Evolutionary conservation across 1,284 basidiomycete species (phyloP).

Genomic region (Leccinum angustisporum): DNA sequence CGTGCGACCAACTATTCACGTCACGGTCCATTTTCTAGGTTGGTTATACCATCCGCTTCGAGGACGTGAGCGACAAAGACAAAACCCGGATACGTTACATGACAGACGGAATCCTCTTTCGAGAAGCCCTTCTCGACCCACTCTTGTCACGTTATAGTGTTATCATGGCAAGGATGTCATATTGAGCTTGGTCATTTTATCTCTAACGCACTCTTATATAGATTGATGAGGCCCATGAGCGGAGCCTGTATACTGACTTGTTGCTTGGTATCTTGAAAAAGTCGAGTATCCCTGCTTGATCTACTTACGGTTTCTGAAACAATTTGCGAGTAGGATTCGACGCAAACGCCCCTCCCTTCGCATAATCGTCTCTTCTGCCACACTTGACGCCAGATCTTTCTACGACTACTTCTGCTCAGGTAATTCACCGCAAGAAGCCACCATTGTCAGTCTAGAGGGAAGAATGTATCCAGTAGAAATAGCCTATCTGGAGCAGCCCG

Average conservation of each 20-base stretch:
- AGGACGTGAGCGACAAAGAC: slow-evolving; percentile 83
- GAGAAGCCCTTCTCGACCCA: slow-evolving; percentile 90
- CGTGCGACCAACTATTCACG: neutral
- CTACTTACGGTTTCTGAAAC: slow-evolving; percentile 17
- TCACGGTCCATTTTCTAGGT: slow-evolving; percentile 51
- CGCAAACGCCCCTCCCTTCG: slow-evolving; percentile 86
- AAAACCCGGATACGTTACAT: slow-evolving; percentile 93
- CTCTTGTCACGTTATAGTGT: slow-evolving; percentile 89
- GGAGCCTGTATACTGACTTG: slow-evolving; percentile 92
- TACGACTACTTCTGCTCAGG: slow-evolving; percentile 82
- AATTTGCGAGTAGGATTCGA: slow-evolving; percentile 61
- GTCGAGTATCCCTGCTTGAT: slow-evolving; percentile 40
- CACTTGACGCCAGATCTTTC: slow-evolving; percentile 88
- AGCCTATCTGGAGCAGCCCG: slow-evolving; percentile 72
- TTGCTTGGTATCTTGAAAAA: slow-evolving; percentile 91
- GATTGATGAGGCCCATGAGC: slow-evolving; percentile 98
- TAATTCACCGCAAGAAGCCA: slow-evolving; percentile 52
- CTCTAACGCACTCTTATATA: slow-evolving; percentile 33
- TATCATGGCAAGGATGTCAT: slow-evolving; percentile 74
- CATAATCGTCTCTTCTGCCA: slow-evolving; percentile 92
- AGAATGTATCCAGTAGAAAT: slow-evolving; percentile 90
- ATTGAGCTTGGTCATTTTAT: slow-evolving; percentile 10
- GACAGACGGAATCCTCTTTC: slow-evolving; percentile 97
- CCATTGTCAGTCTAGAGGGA: slow-evolving; percentile 89
- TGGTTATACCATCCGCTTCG: slow-evolving; percentile 97